These are phyloP conservation scores for Perkinsus marinus DNA, from an alignment of 169 alveolate species.

Conservation along the genomic window DNA sequence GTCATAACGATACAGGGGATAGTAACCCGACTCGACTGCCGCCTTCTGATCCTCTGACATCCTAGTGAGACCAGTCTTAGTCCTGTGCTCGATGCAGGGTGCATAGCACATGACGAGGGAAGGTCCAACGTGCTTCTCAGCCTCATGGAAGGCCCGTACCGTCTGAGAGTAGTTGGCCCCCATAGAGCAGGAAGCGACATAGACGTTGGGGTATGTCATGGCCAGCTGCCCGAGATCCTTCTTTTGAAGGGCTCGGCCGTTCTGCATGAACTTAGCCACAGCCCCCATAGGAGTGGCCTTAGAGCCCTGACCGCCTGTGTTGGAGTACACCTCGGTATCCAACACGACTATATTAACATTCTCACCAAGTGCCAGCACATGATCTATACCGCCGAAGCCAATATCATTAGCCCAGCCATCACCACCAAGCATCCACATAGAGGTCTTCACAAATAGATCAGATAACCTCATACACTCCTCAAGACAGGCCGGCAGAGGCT, in stretches of 20 bases:
- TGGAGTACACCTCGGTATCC: constrained; percentile 46
- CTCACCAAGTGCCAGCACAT: constrained; percentile 20
- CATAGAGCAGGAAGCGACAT: constrained; percentile 39
- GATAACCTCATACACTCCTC: background rate
- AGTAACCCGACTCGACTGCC: constrained; percentile 41
- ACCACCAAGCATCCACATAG: constrained; percentile 26
- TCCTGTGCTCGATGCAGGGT: constrained; percentile 44
- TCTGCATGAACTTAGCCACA: constrained; percentile 39
- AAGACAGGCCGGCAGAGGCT: background rate
- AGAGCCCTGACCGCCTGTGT: constrained; percentile 48
- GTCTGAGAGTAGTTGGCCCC: constrained; percentile 39
- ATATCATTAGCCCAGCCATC: constrained; percentile 58
- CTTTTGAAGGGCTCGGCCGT: constrained; percentile 36
- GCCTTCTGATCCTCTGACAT: constrained; percentile 15
- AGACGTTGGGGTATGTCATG: constrained; percentile 43
- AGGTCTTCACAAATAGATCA: background rate
- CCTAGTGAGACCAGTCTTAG: background rate
- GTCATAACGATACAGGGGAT: constrained; percentile 32
- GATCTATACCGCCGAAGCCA: constrained; percentile 43
- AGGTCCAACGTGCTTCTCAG: constrained; percentile 37
- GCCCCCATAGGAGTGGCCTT: constrained; percentile 50
- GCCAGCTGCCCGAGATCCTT: constrained; percentile 44
- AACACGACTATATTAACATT: constrained; percentile 32
- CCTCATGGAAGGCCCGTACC: constrained; percentile 33
- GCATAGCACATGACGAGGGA: constrained; percentile 39